phyloP scores from a whole-genome alignment of 345 rosid genomes.

The Hypericum perforatum region DNA sequence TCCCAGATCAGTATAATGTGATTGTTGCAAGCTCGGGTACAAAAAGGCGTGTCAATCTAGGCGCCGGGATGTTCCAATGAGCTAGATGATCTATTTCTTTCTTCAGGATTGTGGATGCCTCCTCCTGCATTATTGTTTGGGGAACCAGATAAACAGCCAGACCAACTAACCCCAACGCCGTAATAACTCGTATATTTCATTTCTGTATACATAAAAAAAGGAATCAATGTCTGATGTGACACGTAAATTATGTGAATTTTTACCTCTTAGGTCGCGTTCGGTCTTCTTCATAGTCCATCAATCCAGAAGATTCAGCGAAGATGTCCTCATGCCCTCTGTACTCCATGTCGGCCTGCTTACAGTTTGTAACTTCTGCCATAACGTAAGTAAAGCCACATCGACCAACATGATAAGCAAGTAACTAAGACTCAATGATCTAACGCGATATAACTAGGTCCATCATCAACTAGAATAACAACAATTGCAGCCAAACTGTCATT shows the following conservation, averaged over 20 bases:
- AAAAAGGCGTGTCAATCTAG: conserved; percentile 21
- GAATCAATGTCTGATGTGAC: background rate
- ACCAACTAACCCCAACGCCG: background rate
- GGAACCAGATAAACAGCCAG: background rate
- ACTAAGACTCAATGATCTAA: conserved; percentile 7
- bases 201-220: background rate
- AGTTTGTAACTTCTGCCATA: conserved; percentile 97
- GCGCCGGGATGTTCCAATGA: conserved; percentile 8
- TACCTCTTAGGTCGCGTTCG: conserved; percentile 93
- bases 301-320: conserved; percentile 95
- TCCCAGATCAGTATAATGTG: conserved; percentile 10
- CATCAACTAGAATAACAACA: background rate
- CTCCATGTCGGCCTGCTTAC: conserved; percentile 88
- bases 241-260: background rate
- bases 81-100: conserved; percentile 17
- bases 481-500: too few relatives aligned
- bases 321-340: conserved; percentile 83
- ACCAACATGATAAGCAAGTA: conserved; percentile 39
- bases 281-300: conserved; percentile 96
- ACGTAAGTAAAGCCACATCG: conserved; percentile 98
- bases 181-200: background rate
- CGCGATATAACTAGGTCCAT: background rate
- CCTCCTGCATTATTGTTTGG: conserved; percentile 47
- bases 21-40: conserved; percentile 17
- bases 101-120: conserved; percentile 60